Evolutionary conservation across 1,139 yeast species (phyloP).

Genomic region (Nakaseomyces sp.): DNA sequence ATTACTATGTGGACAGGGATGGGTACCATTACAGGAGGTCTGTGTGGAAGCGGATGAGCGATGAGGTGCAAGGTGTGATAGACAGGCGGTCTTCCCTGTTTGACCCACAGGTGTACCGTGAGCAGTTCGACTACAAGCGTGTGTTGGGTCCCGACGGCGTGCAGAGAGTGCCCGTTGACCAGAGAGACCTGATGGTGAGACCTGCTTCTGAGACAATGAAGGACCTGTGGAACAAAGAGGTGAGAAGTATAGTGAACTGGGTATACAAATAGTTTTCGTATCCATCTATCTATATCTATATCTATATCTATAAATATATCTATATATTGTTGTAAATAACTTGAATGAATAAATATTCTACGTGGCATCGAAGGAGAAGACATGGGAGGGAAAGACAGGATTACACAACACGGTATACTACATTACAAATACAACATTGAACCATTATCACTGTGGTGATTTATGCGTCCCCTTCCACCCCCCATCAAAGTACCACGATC

Average conservation of each 20-base stretch:
- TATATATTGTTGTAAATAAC: too few relatives aligned
- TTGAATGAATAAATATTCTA: too few relatives aligned
- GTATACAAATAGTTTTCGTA: conserved; percentile 25
- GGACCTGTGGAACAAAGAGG: conserved; percentile 29
- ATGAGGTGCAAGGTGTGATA: conserved; percentile 19
- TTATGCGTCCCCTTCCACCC: too few relatives aligned
- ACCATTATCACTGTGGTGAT: too few relatives aligned
- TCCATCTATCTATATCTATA: too few relatives aligned
- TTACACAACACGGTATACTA: too few relatives aligned
- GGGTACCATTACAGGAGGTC: conserved; percentile 24
- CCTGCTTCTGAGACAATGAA: conserved; percentile 25
- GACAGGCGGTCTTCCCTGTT: conserved; percentile 16
- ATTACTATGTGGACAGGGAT: conserved; percentile 21
- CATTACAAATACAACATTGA: too few relatives aligned
- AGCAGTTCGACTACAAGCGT: conserved; percentile 4
- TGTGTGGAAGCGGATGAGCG: conserved; percentile 19
- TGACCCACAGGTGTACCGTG: conserved; percentile 1
- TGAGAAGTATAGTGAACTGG: conserved; percentile 24
- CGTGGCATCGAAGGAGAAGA: too few relatives aligned
- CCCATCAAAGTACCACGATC: too few relatives aligned
- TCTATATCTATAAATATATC: too few relatives aligned
- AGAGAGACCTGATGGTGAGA: conserved; percentile 13
- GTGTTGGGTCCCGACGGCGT: background rate
- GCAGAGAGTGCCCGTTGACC: conserved; percentile 9
- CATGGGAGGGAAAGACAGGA: too few relatives aligned